Conservation (phyloP, 106 monocot genomes). For the Iris macrosiphon region DNA sequence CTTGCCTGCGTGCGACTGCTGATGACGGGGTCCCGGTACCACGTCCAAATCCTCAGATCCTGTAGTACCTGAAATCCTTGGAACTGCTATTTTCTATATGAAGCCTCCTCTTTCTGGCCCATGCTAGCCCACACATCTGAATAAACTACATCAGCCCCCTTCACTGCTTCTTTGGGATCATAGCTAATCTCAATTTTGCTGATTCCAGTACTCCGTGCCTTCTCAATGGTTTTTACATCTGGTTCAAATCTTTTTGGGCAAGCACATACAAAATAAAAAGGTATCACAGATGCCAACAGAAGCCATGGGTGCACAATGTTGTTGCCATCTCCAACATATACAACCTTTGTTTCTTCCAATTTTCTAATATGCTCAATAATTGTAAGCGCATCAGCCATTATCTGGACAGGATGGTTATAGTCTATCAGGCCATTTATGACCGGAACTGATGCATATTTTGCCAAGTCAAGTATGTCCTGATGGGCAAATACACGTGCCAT, state of each 20-base stretch:
- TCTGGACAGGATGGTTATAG: slow-evolving; percentile 96
- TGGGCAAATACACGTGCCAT: slow-evolving; percentile 98
- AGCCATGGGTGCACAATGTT: slow-evolving; percentile 99
- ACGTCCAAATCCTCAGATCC: no score
- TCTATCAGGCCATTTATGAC: slow-evolving; percentile 93
- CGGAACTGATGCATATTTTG: slow-evolving; percentile 75
- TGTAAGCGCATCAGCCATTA: slow-evolving; percentile 99
- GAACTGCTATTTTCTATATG: slow-evolving; percentile 59
- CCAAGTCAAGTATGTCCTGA: slow-evolving; percentile 93
- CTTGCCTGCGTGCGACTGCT: no score
- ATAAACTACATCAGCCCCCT: slow-evolving; percentile 87
- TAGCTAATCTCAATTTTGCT: slow-evolving; percentile 87
- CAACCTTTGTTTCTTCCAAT: slow-evolving; percentile 87
- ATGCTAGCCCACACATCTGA: slow-evolving; percentile 99
- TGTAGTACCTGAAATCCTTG: slow-evolving; percentile 97
- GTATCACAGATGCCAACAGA: slow-evolving; percentile 67
- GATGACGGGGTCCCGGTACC: no score
- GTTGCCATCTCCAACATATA: slow-evolving; percentile 98
- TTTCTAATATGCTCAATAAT: slow-evolving; percentile 83
- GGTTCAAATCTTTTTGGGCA: slow-evolving; percentile 97
- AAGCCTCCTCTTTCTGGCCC: slow-evolving; percentile 97
- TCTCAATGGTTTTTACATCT: slow-evolving; percentile 71
- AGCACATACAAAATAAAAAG: slow-evolving; percentile 94
- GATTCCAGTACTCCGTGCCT: slow-evolving; percentile 75
- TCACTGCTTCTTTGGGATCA: slow-evolving; percentile 78